Percentiles rank a stretch among this genome's conserved stretches.
Conservation (phyloP, 768 basidiomycete species). For the Agaricus subrufescens region DNA sequence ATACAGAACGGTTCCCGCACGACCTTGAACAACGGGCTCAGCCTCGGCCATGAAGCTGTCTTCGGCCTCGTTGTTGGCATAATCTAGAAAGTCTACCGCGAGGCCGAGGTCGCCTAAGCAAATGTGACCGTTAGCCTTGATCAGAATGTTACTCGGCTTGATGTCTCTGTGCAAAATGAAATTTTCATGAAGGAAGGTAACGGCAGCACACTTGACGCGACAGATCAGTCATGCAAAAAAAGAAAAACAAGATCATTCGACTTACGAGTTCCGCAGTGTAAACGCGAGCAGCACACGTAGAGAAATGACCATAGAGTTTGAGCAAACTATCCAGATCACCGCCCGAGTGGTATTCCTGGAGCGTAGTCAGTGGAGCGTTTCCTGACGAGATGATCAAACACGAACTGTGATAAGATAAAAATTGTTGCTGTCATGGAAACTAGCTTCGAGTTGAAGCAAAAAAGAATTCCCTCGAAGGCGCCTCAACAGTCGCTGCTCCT, state of each 20-base stretch:
- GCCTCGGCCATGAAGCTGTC: not conserved
- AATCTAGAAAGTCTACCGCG: slow-evolving; percentile 12
- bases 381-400: not conserved
- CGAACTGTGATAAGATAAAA: slow-evolving; percentile 16
- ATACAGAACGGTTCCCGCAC: slow-evolving; percentile 14
- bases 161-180: slow-evolving; percentile 16
- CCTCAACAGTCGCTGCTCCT: slow-evolving; percentile 15
- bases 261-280: slow-evolving; percentile 13
- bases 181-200: slow-evolving; percentile 12
- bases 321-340: slow-evolving; percentile 13
- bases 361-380: not conserved
- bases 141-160: slow-evolving; percentile 15
- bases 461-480: slow-evolving; percentile 12
- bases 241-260: not conserved
- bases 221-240: not conserved
- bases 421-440: slow-evolving; percentile 17
- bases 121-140: slow-evolving; percentile 16
- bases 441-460: slow-evolving; percentile 13
- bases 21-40: slow-evolving; percentile 12
- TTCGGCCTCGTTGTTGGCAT: not conserved
- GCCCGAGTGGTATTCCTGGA: slow-evolving; percentile 14
- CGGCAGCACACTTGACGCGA: slow-evolving; percentile 10
- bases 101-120: slow-evolving; percentile 16
- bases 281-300: slow-evolving; percentile 10
- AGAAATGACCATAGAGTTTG: slow-evolving; percentile 2